Conservation (phyloP, 2,329 filamentous ascomycete species). For the Talaromyces islandicus region DNA sequence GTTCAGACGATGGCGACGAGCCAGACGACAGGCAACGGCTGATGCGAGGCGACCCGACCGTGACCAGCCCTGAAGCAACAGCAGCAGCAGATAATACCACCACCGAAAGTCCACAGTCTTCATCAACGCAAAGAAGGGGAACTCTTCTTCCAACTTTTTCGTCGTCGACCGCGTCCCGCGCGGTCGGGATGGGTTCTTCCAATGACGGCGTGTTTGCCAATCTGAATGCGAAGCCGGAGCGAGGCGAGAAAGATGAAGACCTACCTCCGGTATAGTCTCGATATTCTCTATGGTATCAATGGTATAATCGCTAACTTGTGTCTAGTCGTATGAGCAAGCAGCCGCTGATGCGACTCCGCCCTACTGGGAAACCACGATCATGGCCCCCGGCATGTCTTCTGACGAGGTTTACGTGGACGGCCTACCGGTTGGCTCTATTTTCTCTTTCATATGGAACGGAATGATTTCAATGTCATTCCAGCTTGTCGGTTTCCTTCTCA, state of each 20-base stretch:
- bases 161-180: slow-evolving; percentile 30
- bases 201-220: slow-evolving; percentile 97
- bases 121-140: slow-evolving; percentile 39
- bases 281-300: not conserved
- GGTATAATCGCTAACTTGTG: slow-evolving; percentile 28
- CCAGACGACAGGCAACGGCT: slow-evolving; percentile 79
- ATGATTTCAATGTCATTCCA: slow-evolving; percentile 98
- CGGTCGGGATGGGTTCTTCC: slow-evolving; percentile 59
- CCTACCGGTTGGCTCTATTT: slow-evolving; percentile 81
- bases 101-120: slow-evolving; percentile 14
- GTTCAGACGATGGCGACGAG: slow-evolving; percentile 62
- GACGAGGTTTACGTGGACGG: slow-evolving; percentile 98
- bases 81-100: slow-evolving; percentile 20
- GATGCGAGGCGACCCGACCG: slow-evolving; percentile 59
- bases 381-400: slow-evolving; percentile 82
- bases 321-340: slow-evolving; percentile 92
- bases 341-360: slow-evolving; percentile 92
- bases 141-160: slow-evolving; percentile 51
- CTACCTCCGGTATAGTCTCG: slow-evolving; percentile 70
- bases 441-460: slow-evolving; percentile 70
- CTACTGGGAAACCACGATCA: slow-evolving; percentile 98
- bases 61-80: slow-evolving; percentile 24
- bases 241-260: slow-evolving; percentile 75
- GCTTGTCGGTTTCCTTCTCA: slow-evolving; percentile 93
- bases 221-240: slow-evolving; percentile 80